Evolutionary conservation across 768 basidiomycete species (phyloP), one percentile per base, ranked within the genome.

Genomic region (Podaxis sp.): DNA sequence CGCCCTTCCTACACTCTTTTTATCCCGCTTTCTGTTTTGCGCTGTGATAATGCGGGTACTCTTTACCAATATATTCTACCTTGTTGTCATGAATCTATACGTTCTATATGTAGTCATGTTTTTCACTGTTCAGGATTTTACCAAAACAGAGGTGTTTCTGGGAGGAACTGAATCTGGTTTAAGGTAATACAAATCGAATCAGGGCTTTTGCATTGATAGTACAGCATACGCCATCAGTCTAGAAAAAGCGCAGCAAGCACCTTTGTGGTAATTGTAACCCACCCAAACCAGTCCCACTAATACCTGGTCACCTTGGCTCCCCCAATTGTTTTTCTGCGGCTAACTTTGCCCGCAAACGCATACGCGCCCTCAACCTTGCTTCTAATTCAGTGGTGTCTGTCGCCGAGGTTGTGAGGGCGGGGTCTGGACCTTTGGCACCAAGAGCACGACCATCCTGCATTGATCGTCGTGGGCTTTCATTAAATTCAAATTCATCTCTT

Each of bases 331-430:
- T 81, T 61, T 76, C 80, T 21, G 77, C 78, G 21, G 77, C 78
- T 25, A 85, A 75, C 36, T 79, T 78, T 25, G 76, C 75, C 25
- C 75, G 79, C 63, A 85, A 64, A 61, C 74, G 80, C 42, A 81
- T 79, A 65, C 79, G 79, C 54, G 69, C 71, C 55, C 82, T 79
- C 63, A 85, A 71, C 58, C 71, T 73, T 51, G 73, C 74, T 65
- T 86, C 83, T 56, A 73, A 70, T 63, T 62, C 65, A 35, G 62
- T 65, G 54, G 70, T 59, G 66, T 72, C 67, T 53, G 64, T 59
- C 61, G 51, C 61, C 62, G 66, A 50, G 55, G 37, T 50, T 40
- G 50, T 55, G 63, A 66, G 57, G 44, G 56, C 48, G 48, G 36
- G 38, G 42, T 67, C 60, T 61, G 55, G 63, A 62, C 64, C 64